These are phyloP conservation scores for Ceratobasidium sp. DNA, from an alignment of 1,284 basidiomycete genomes.

Conservation along the genomic window DNA sequence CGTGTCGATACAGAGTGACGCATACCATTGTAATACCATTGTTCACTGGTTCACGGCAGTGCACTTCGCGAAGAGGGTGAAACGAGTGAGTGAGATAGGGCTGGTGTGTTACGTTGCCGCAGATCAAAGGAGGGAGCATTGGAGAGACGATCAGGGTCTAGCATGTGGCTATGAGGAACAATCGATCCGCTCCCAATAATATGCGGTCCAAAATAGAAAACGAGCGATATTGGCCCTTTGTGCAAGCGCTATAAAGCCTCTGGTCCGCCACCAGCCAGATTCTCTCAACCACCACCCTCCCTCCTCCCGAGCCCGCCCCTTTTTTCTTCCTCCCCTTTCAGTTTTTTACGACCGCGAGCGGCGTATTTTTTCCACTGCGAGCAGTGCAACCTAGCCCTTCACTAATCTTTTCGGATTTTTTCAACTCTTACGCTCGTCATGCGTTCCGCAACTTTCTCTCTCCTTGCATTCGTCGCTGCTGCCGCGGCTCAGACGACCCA, in stretches of 20 bases:
- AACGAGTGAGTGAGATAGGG: not conserved
- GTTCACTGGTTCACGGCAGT: not conserved
- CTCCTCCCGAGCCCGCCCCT: not conserved
- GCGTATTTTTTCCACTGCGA: slow-evolving; percentile 34
- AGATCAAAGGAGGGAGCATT: not conserved
- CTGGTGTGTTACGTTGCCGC: not conserved
- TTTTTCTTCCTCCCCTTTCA: not conserved
- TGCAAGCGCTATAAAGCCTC: not conserved
- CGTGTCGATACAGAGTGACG: not conserved
- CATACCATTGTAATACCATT: not conserved
- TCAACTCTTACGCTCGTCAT: slow-evolving; percentile 22
- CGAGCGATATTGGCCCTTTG: slow-evolving; percentile 2
- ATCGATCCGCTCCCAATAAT: slow-evolving; percentile 9
- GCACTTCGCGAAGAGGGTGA: not conserved
- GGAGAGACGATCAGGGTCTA: slow-evolving; percentile 28
- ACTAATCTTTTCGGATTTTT: slow-evolving; percentile 34
- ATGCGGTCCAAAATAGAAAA: slow-evolving; percentile 1
- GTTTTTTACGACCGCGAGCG: slow-evolving; percentile 29
- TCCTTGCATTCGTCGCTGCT: slow-evolving; percentile 36
- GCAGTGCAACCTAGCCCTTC: slow-evolving; percentile 29
- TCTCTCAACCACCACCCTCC: slow-evolving; percentile 18
- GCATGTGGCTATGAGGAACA: slow-evolving; percentile 27
- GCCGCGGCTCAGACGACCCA: slow-evolving; percentile 27
- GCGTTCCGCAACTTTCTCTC: slow-evolving; percentile 35
- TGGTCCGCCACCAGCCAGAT: not conserved